A percentile compares a stretch with the other conserved stretches of the same genome.
Conservation (phyloP, 495 filamentous ascomycete genomes). For the Lasiosphaeria ovina region DNA sequence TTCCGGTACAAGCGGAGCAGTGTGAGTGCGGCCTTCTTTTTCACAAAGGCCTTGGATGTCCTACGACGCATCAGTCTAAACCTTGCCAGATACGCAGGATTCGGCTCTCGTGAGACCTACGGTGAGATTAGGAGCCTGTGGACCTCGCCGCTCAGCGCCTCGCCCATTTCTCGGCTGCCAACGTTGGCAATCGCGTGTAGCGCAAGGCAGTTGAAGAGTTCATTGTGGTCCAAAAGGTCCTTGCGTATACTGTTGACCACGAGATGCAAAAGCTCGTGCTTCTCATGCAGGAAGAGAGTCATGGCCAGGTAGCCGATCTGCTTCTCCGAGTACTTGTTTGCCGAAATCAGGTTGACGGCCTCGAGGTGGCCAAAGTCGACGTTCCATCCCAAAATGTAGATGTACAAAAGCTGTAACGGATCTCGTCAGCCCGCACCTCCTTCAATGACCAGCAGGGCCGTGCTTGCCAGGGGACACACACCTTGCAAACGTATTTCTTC, state of each 20-base stretch:
- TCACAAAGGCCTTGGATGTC: slow-evolving; percentile 95
- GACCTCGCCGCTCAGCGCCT: slow-evolving; percentile 88
- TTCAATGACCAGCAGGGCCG: neutral
- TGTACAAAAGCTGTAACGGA: slow-evolving; percentile 75
- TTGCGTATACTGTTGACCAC: slow-evolving; percentile 99
- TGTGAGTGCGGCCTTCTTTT: slow-evolving; percentile 98
- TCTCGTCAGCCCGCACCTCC: slow-evolving; percentile 9
- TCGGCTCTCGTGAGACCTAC: slow-evolving; percentile 52
- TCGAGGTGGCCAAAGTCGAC: slow-evolving; percentile 99
- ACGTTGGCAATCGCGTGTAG: slow-evolving; percentile 98
- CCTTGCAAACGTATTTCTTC: slow-evolving; percentile 99
- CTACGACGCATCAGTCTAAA: slow-evolving; percentile 42
- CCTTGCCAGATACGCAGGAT: neutral
- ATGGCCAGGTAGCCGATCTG: slow-evolving; percentile 99
- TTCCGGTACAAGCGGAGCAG: slow-evolving; percentile 95
- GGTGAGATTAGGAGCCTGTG: slow-evolving; percentile 94
- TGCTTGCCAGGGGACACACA: slow-evolving; percentile 21
- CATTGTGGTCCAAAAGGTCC: slow-evolving; percentile 90
- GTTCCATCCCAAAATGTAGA: slow-evolving; percentile 99
- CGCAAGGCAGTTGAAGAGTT: slow-evolving; percentile 96
- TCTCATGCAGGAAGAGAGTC: slow-evolving; percentile 93
- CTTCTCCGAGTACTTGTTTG: slow-evolving; percentile 97
- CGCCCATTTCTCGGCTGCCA: slow-evolving; percentile 93
- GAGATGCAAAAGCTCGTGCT: slow-evolving; percentile 92
- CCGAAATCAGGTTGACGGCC: slow-evolving; percentile 95